phyloP scores from a whole-genome alignment of 345 rosid species.

The Cochlearia excelsa region DNA sequence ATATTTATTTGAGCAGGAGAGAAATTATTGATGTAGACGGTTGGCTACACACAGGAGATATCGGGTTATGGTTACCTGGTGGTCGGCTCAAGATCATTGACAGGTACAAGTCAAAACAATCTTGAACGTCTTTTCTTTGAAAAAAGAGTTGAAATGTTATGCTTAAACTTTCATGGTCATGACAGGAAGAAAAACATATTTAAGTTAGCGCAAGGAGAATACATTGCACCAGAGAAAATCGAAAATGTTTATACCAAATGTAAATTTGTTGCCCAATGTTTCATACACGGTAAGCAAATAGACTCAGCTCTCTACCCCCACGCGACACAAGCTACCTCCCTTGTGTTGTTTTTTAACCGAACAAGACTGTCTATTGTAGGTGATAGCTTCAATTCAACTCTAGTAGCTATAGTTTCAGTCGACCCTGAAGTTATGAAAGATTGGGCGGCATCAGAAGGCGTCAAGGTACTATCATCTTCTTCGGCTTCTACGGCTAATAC shows the following conservation, averaged over 20 bases:
- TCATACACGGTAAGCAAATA: conserved; percentile 63
- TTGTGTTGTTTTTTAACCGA: no score
- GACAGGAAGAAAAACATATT: conserved; percentile 97
- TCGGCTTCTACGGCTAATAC: background rate
- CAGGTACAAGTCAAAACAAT: conserved; percentile 38
- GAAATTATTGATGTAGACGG: conserved; percentile 86
- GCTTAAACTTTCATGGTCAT: conserved; percentile 1
- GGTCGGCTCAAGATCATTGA: conserved; percentile 96
- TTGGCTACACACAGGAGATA: conserved; percentile 97
- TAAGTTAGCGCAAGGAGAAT: conserved; percentile 98
- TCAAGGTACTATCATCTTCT: conserved; percentile 41
- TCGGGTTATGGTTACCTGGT: conserved; percentile 83
- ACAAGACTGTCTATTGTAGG: conserved; percentile 41
- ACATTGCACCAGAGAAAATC: conserved; percentile 97
- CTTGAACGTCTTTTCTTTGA: no score
- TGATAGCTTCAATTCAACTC: conserved; percentile 85
- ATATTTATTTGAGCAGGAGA: conserved; percentile 47
- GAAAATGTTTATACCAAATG: conserved; percentile 94
- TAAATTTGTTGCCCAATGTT: conserved; percentile 75
- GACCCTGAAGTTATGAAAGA: conserved; percentile 76
- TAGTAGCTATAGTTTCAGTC: conserved; percentile 83
- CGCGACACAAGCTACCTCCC: no score
- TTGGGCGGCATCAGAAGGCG: conserved; percentile 86
- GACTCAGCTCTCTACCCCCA: background rate
- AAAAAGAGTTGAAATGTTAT: no score